Evolutionary conservation across 2,329 filamentous ascomycete genomes (phyloP).

Genomic region (Leptographium procerum): DNA sequence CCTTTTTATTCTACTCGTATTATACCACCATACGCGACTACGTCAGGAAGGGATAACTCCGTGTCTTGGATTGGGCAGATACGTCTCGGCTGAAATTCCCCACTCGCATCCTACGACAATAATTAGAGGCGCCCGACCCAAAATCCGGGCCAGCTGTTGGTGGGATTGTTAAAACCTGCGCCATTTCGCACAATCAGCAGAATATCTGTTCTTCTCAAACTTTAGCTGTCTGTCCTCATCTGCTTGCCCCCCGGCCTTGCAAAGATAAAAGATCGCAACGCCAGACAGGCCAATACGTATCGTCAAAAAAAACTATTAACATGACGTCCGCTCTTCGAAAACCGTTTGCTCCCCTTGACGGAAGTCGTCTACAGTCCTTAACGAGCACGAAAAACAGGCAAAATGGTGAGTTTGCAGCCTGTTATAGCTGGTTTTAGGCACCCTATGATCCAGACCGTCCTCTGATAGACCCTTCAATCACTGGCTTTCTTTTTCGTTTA

Average conservation of each 20-base stretch:
- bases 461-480: not conserved
- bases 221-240: not conserved
- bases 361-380: slow-evolving; percentile 57
- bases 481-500: no score
- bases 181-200: not conserved
- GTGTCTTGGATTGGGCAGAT: not conserved
- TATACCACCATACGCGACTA: not conserved
- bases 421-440: not conserved
- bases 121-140: not conserved
- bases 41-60: not conserved
- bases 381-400: slow-evolving; percentile 70
- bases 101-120: not conserved
- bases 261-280: no score
- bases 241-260: no score
- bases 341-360: slow-evolving; percentile 64
- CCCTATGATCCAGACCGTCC: not conserved
- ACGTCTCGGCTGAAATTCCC: not conserved
- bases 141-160: not conserved
- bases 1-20: no score
- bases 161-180: not conserved
- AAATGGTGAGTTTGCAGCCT: slow-evolving; percentile 44
- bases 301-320: no score
- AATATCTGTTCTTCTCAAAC: not conserved
- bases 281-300: no score
- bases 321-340: slow-evolving; percentile 53